Conservation (phyloP, 768 basidiomycete genomes). For the Cystofilobasidium ferigula region DNA sequence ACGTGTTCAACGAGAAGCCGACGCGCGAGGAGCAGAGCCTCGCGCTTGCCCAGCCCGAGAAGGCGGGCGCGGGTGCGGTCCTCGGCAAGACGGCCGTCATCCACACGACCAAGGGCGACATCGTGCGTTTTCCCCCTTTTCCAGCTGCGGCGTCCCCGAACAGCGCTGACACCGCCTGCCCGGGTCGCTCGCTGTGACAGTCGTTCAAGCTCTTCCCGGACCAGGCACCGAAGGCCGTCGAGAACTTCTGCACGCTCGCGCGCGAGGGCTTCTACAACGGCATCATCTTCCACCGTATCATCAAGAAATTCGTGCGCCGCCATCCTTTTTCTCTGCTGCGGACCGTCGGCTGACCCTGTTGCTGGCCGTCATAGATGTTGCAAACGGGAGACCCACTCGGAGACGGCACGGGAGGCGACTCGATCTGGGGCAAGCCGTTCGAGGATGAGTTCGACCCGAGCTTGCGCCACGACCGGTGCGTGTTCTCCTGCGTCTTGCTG, state of each 20-base stretch:
- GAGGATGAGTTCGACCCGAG: conserved; percentile 89
- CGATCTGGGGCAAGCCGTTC: conserved; percentile 81
- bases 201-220: conserved; percentile 56
- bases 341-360: neutral
- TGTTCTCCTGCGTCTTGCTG: conserved; percentile 11
- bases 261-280: conserved; percentile 84
- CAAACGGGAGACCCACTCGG: conserved; percentile 93
- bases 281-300: conserved; percentile 91
- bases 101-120: conserved; percentile 91
- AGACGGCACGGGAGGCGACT: conserved; percentile 82
- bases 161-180: neutral
- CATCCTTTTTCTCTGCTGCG: conserved; percentile 6
- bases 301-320: conserved; percentile 78
- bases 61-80: conserved; percentile 41
- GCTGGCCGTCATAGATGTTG: conserved; percentile 52
- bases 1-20: conserved; percentile 95
- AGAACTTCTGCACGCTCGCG: conserved; percentile 87
- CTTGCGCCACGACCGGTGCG: conserved; percentile 76
- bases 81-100: conserved; percentile 73
- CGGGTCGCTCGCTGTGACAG: conserved; percentile 22
- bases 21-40: conserved; percentile 90
- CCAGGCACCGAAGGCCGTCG: conserved; percentile 86
- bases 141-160: neutral
- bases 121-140: conserved; percentile 39
- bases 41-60: conserved; percentile 43